A percentile compares a stretch with the other conserved stretches of the same genome.
These are phyloP conservation scores for Aspergillus biplanus DNA, from an alignment of 495 filamentous ascomycete genomes.

Conservation along the genomic window DNA sequence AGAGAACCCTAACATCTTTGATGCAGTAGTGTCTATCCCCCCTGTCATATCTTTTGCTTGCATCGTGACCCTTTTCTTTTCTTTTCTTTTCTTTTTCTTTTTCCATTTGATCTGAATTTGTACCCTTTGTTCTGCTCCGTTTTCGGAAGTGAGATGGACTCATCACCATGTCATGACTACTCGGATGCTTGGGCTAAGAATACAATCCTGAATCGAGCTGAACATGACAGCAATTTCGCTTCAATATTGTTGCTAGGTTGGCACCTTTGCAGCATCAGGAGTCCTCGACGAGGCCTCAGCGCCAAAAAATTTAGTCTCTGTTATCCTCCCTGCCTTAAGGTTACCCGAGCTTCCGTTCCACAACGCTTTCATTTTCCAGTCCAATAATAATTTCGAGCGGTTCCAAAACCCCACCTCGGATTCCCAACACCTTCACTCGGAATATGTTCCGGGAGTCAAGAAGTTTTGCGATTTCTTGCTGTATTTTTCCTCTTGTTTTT, in stretches of 20 bases:
- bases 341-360: conserved; percentile 13
- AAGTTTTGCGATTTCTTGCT: background rate
- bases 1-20: no score
- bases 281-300: background rate
- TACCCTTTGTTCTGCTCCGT: background rate
- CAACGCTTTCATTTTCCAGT: background rate
- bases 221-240: background rate
- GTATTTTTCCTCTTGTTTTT: background rate
- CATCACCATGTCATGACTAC: background rate
- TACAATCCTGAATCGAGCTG: background rate
- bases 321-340: background rate
- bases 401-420: background rate
- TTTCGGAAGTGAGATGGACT: background rate
- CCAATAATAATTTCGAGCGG: conserved; percentile 1
- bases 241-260: background rate
- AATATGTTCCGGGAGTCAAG: background rate
- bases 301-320: background rate
- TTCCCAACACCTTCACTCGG: background rate
- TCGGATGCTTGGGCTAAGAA: background rate
- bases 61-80: background rate
- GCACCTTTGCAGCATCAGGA: background rate
- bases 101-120: no score
- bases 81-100: background rate
- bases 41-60: background rate
- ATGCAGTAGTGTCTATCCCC: no score